phyloP scores from a whole-genome alignment of 2,329 filamentous ascomycete genomes.

The Cordyceps sp. region DNA sequence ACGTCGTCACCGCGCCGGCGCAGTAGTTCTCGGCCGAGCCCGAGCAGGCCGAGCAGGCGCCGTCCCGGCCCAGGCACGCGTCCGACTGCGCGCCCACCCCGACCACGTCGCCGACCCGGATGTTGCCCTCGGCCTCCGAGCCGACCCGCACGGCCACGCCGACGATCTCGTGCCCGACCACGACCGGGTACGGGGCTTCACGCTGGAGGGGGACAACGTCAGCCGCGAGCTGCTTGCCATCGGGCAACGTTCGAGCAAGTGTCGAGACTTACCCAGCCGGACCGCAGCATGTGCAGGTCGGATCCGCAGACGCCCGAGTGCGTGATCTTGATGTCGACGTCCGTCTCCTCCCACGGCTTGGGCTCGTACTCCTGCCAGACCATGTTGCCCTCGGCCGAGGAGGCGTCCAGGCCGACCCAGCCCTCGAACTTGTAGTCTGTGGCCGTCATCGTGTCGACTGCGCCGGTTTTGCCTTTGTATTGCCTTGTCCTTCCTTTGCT shows the following conservation, averaged over 20 bases:
- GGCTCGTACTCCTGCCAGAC: slow-evolving; percentile 39
- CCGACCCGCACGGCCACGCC: slow-evolving; percentile 40
- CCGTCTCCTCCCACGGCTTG: slow-evolving; percentile 49
- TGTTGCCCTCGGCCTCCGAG: slow-evolving; percentile 21
- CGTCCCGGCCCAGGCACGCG: slow-evolving; percentile 29
- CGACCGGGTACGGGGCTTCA: slow-evolving; percentile 21
- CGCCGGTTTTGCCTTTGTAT: not conserved
- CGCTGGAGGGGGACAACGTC: not conserved
- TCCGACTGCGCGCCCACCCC: slow-evolving; percentile 44
- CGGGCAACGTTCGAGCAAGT: too few species aligned
- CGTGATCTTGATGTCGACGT: slow-evolving; percentile 47
- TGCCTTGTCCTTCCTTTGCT: not conserved
- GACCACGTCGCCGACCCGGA: slow-evolving; percentile 46
- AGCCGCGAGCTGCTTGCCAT: too few species aligned
- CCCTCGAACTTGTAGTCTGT: slow-evolving; percentile 30
- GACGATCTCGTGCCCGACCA: slow-evolving; percentile 51
- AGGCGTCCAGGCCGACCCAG: slow-evolving; percentile 27
- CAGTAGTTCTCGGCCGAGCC: slow-evolving; percentile 25
- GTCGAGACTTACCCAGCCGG: slow-evolving; percentile 27
- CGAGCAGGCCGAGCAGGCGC: slow-evolving; percentile 23
- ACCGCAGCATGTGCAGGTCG: slow-evolving; percentile 40
- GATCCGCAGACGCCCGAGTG: slow-evolving; percentile 52
- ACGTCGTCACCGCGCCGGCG: slow-evolving; percentile 29
- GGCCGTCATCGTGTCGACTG: slow-evolving; percentile 6
- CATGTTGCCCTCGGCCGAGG: slow-evolving; percentile 32